Percentiles rank a stretch among this genome's conserved stretches.
These are phyloP conservation scores for Suillus tomentosus DNA, from an alignment of 768 basidiomycete genomes.

Conservation along the genomic window DNA sequence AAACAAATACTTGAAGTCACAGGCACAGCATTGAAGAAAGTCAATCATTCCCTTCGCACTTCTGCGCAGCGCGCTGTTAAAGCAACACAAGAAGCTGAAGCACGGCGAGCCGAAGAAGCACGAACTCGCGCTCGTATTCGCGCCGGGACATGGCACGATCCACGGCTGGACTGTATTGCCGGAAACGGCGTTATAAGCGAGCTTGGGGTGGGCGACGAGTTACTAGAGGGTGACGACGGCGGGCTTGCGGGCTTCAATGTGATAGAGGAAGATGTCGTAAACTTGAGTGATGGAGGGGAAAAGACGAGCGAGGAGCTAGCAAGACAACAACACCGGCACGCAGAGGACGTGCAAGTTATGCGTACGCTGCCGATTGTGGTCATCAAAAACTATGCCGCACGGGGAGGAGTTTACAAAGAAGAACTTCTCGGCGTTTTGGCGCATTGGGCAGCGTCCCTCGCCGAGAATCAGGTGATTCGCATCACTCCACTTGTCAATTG, in stretches of 20 bases:
- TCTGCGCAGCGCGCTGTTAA: constrained; percentile 43
- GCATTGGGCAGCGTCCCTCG: constrained; percentile 82
- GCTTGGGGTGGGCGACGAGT: constrained; percentile 81
- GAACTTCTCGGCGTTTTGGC: constrained; percentile 75
- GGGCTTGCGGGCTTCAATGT: constrained; percentile 23
- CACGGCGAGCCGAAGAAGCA: constrained; percentile 39
- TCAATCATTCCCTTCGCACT: constrained; percentile 52
- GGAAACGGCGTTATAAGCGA: constrained; percentile 89
- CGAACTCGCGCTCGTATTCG: constrained; percentile 49
- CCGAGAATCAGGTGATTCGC: constrained; percentile 68
- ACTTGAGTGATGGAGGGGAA: constrained; percentile 17
- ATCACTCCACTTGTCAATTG: constrained; percentile 4
- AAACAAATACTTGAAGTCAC: constrained; percentile 84
- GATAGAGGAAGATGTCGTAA: constrained; percentile 13
- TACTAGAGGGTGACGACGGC: constrained; percentile 40
- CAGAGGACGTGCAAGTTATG: constrained; percentile 53
- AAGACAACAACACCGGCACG: constrained; percentile 28
- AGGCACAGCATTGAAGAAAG: constrained; percentile 66
- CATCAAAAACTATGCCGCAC: constrained; percentile 74
- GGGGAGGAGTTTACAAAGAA: constrained; percentile 57
- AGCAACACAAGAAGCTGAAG: constrained; percentile 38
- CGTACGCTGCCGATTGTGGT: constrained; percentile 82
- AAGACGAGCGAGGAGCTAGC: constrained; percentile 35
- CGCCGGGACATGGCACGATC: constrained; percentile 82
- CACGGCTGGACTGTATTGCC: constrained; percentile 78